Conservation (phyloP, 2,329 filamentous ascomycete genomes). For the Stagonosporopsis vannaccii region DNA sequence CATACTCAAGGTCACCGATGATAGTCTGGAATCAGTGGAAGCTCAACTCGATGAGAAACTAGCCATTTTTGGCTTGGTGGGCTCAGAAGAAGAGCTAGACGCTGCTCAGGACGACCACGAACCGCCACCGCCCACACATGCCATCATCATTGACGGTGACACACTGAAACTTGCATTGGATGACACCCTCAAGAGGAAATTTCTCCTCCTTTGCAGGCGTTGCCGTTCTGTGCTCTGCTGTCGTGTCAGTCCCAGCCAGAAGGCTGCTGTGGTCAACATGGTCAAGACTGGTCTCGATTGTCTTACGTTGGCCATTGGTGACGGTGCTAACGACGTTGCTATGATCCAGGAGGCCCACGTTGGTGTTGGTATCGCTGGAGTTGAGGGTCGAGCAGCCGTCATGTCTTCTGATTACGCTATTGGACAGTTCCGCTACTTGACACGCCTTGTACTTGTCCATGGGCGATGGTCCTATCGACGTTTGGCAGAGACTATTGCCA, state of each 20-base stretch:
- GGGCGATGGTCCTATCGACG: conserved; percentile 93
- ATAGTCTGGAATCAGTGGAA: conserved; percentile 69
- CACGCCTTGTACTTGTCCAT: conserved; percentile 80
- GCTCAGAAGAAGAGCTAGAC: conserved; percentile 83
- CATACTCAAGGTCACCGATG: conserved; percentile 83
- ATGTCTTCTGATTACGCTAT: conserved; percentile 89
- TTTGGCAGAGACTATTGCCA: conserved; percentile 90
- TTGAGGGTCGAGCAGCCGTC: conserved; percentile 84
- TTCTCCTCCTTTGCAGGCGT: conserved; percentile 93
- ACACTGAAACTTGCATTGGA: conserved; percentile 87
- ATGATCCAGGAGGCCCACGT: conserved; percentile 94
- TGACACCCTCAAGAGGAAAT: conserved; percentile 85
- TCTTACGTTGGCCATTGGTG: conserved; percentile 91
- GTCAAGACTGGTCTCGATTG: conserved; percentile 95
- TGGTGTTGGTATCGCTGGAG: conserved; percentile 85
- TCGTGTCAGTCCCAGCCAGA: conserved; percentile 94
- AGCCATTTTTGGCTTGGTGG: conserved; percentile 76
- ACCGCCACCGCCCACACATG: conserved; percentile 85
- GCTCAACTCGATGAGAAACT: conserved; percentile 78
- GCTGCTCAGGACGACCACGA: conserved; percentile 83
- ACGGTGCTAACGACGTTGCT: conserved; percentile 89
- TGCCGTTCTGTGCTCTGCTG: conserved; percentile 97
- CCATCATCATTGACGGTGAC: conserved; percentile 93
- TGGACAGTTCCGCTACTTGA: conserved; percentile 84
- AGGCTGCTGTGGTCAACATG: conserved; percentile 95